A percentile compares a stretch with the other conserved stretches of the same genome.
These are phyloP conservation scores for Paramecium sonneborni DNA, from an alignment of 73 alveolate species.

Conservation along the genomic window DNA sequence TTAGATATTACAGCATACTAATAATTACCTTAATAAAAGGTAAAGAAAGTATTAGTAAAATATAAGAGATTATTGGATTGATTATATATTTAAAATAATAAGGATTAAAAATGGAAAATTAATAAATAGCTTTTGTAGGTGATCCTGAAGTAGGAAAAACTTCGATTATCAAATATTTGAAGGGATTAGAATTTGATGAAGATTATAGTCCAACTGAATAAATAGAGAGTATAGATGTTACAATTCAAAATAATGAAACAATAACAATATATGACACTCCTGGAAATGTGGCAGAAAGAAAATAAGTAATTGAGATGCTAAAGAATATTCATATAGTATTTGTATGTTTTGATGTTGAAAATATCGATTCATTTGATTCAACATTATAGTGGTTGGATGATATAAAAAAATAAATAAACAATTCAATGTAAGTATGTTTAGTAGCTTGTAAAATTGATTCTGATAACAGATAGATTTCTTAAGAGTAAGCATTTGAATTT, in stretches of 20 bases:
- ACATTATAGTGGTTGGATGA: not conserved
- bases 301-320: not conserved
- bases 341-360: constrained; percentile 25
- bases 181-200: not conserved
- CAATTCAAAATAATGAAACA: not conserved
- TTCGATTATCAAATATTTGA: not conserved
- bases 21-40: not conserved
- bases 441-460: not conserved
- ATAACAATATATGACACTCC: constrained; percentile 24
- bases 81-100: not conserved
- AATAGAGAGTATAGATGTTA: not conserved
- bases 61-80: not conserved
- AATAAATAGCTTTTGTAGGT: constrained; percentile 4
- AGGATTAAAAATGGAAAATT: not conserved
- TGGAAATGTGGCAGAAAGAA: not conserved
- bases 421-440: not conserved
- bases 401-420: constrained; percentile 22
- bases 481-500: not conserved
- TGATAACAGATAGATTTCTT: not conserved
- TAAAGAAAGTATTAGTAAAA: not conserved
- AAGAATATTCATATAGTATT: not conserved
- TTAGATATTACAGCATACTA: not conserved
- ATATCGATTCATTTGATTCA: constrained; percentile 46
- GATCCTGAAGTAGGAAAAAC: constrained; percentile 40
- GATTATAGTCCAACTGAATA: constrained; percentile 1